phyloP scores from a whole-genome alignment of 768 basidiomycete species.

The Trametes gibbosa region DNA sequence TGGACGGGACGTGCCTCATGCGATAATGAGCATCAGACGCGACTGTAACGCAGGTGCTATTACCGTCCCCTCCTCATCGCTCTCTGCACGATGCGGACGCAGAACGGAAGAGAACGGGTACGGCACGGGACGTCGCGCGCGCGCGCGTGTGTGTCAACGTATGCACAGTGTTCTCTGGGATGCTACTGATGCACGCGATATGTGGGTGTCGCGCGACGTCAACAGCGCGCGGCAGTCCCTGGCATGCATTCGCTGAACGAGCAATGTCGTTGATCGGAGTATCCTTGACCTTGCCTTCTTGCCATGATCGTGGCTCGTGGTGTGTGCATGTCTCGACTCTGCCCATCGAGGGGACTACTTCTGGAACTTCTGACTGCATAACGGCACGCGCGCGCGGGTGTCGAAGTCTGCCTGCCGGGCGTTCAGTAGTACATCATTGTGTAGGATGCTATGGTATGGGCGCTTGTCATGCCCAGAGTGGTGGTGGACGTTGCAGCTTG shows the following conservation, averaged over 20 bases:
- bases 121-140: too few species aligned
- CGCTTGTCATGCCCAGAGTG: too few species aligned
- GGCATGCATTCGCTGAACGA: neutral
- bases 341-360: neutral
- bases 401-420: too few species aligned
- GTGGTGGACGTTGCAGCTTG: too few species aligned
- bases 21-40: too few species aligned
- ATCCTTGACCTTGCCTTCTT: neutral
- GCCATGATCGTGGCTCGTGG: neutral
- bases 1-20: too few species aligned
- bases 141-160: neutral
- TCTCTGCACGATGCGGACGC: neutral
- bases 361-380: neutral
- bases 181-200: constrained; percentile 8
- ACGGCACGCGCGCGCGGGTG: too few species aligned
- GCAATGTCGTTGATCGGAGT: constrained; percentile 6
- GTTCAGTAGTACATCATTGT: too few species aligned
- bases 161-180: neutral
- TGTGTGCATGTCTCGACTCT: neutral
- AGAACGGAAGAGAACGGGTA: constrained; percentile 2
- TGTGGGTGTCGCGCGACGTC: constrained; percentile 8
- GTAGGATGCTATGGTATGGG: too few species aligned
- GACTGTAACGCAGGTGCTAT: neutral
- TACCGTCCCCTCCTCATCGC: neutral
- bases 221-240: neutral